These are phyloP conservation scores for Anacardium occidentale DNA, from an alignment of 345 rosid genomes.

Conservation along the genomic window DNA sequence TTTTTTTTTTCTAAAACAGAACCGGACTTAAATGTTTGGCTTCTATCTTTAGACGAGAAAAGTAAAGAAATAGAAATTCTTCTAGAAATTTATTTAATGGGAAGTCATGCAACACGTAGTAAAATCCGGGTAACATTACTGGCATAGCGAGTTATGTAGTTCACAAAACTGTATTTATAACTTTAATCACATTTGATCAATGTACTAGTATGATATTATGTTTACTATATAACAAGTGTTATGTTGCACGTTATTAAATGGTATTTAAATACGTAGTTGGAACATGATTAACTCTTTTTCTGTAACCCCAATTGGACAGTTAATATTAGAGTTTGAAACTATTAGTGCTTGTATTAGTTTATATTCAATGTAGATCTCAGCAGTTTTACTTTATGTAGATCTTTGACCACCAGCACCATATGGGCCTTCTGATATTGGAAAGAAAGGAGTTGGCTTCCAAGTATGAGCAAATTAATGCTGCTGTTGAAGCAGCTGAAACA, in stretches of 20 bases:
- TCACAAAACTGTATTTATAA: no score
- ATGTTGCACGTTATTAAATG: neutral
- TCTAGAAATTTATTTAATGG: neutral
- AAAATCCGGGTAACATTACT: neutral
- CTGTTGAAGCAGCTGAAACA: conserved; percentile 66
- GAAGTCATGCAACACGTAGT: neutral
- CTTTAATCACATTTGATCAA: neutral
- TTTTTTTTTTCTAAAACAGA: neutral
- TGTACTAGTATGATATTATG: neutral
- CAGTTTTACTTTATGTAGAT: conserved; percentile 41
- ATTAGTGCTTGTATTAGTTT: conserved; percentile 4
- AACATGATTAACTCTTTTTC: neutral
- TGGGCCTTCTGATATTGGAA: conserved; percentile 88
- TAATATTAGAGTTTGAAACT: neutral
- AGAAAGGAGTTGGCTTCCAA: conserved; percentile 59
- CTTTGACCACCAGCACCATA: conserved; percentile 87
- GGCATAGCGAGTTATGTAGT: neutral
- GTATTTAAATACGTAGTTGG: no score
- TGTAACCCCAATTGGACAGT: neutral
- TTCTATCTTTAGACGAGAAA: neutral
- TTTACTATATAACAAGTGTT: neutral
- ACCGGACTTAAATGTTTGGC: neutral
- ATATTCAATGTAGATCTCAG: conserved; percentile 5
- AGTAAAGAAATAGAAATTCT: neutral
- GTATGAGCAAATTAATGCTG: conserved; percentile 62